phyloP scores from a whole-genome alignment of 1,284 basidiomycete genomes.

The Apiotrichum brassicae region DNA sequence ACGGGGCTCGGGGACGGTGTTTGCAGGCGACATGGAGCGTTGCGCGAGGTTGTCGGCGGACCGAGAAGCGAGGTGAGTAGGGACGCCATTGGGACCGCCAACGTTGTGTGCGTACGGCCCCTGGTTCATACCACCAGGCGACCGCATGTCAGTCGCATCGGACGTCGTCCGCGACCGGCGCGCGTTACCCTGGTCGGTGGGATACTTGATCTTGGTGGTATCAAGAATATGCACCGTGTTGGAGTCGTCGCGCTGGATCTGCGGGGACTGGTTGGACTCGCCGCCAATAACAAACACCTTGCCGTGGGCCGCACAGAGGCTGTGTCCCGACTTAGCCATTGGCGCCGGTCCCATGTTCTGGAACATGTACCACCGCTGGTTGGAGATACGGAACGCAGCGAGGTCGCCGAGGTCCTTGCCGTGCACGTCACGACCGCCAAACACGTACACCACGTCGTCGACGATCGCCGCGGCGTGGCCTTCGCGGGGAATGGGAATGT shows the following conservation, averaged over 20 bases:
- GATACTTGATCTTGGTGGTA: conserved; percentile 93
- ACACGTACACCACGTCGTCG: conserved; percentile 96
- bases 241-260: conserved; percentile 67
- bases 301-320: conserved; percentile 83
- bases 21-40: conserved; percentile 28
- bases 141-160: conserved; percentile 13
- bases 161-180: conserved; percentile 16
- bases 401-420: conserved; percentile 93
- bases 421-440: conserved; percentile 94
- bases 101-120: not conserved
- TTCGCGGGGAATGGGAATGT: conserved; percentile 91
- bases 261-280: conserved; percentile 57
- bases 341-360: conserved; percentile 98
- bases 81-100: not conserved
- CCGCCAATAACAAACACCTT: conserved; percentile 91
- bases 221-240: conserved; percentile 81
- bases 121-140: not conserved
- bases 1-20: conserved; percentile 9
- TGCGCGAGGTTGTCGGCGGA: conserved; percentile 31
- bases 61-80: conserved; percentile 13
- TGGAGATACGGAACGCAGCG: conserved; percentile 89
- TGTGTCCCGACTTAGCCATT: conserved; percentile 83
- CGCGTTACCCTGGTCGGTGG: conserved; percentile 48
- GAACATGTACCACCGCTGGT: conserved; percentile 91
- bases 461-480: conserved; percentile 95